A percentile compares a stretch with the other conserved stretches of the same genome.
Evolutionary conservation across 768 basidiomycete species (phyloP).

Genomic region (Multifurca ochricompacta): DNA sequence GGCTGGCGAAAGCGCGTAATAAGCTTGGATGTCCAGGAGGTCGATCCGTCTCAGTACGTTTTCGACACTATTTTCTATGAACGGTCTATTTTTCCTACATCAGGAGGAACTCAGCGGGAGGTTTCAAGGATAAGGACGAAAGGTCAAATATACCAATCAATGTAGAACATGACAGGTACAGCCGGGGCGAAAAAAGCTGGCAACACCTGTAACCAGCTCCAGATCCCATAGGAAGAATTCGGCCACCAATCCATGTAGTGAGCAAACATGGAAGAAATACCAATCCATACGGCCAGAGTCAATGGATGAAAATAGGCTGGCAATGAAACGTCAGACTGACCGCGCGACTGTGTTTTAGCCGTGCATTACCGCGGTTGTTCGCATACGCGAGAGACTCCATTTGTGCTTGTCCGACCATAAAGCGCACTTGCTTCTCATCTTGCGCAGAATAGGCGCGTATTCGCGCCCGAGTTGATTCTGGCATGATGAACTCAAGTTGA

Average conservation of each 20-base stretch:
- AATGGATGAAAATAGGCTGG: slow-evolving; percentile 52
- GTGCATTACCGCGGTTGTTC: slow-evolving; percentile 52
- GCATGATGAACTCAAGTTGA: slow-evolving; percentile 25
- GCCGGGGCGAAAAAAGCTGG: slow-evolving; percentile 59
- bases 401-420: slow-evolving; percentile 54
- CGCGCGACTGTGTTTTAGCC: no score
- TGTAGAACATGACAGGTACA: slow-evolving; percentile 53
- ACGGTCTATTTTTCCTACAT: slow-evolving; percentile 60
- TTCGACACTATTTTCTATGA: slow-evolving; percentile 50
- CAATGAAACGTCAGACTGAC: background rate
- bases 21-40: slow-evolving; percentile 39
- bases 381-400: slow-evolving; percentile 64
- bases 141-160: slow-evolving; percentile 54
- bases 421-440: slow-evolving; percentile 57
- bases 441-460: slow-evolving; percentile 45
- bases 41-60: slow-evolving; percentile 49
- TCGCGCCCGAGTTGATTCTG: slow-evolving; percentile 26
- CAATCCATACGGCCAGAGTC: slow-evolving; percentile 54
- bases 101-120: background rate
- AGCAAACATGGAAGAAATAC: slow-evolving; percentile 49
- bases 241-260: slow-evolving; percentile 67
- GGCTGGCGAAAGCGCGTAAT: slow-evolving; percentile 53
- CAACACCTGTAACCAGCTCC: slow-evolving; percentile 51
- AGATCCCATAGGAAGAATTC: slow-evolving; percentile 31
- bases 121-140: background rate